Conservation (phyloP, 2,329 filamentous ascomycete species). For the Cladophialophora yegresii region DNA sequence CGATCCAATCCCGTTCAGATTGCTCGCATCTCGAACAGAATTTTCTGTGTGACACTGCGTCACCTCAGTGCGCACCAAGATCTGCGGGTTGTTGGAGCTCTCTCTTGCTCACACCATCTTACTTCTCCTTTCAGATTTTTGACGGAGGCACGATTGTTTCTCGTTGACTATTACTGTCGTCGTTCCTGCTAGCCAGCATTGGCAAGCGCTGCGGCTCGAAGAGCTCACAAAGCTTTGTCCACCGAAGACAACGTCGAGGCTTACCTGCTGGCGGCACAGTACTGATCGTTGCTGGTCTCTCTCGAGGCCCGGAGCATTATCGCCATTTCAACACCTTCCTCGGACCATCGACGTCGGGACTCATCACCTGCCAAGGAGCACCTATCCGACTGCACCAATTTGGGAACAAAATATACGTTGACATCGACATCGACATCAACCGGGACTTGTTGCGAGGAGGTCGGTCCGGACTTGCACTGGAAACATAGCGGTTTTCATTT, state of each 20-base stretch:
- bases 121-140: conserved; percentile 16
- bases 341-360: neutral
- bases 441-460: neutral
- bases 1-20: conserved; percentile 27
- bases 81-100: conserved; percentile 28
- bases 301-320: neutral
- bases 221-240: neutral
- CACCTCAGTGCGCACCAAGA: conserved; percentile 22
- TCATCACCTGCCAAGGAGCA: neutral
- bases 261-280: neutral
- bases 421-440: neutral
- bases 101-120: conserved; percentile 24
- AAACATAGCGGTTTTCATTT: neutral
- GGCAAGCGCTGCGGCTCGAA: neutral
- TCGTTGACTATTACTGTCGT: conserved; percentile 12
- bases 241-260: neutral
- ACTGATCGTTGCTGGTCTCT: neutral
- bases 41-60: conserved; percentile 30
- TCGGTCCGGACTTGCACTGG: neutral
- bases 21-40: conserved; percentile 22
- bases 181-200: neutral
- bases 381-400: neutral
- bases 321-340: neutral
- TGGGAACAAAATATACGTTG: too few relatives aligned
- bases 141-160: conserved; percentile 14